Evolutionary conservation across 768 basidiomycete species (phyloP).

Genomic region (Suillus weaverae): DNA sequence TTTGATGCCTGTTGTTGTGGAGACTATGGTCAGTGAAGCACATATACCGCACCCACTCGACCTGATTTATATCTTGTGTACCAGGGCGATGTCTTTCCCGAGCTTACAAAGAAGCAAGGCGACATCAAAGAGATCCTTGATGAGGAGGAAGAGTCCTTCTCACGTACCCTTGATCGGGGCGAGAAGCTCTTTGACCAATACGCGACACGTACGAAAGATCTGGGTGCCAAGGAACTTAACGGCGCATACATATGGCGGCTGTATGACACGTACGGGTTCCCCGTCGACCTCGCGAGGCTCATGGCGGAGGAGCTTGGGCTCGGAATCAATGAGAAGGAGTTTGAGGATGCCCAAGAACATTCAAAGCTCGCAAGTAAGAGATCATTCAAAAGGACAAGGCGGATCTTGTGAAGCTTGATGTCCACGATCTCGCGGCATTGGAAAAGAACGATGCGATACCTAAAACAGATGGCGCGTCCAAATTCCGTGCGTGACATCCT

Average conservation of each 20-base stretch:
- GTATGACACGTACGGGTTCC: constrained; percentile 98
- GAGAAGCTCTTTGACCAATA: constrained; percentile 95
- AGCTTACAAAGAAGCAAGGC: constrained; percentile 79
- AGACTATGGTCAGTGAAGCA: constrained; percentile 69
- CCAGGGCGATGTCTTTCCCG: constrained; percentile 88
- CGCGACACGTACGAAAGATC: constrained; percentile 62
- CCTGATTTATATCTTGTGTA: constrained; percentile 10
- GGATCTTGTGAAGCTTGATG: constrained; percentile 87
- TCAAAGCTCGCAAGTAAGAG: constrained; percentile 93
- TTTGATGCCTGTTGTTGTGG: constrained; percentile 84
- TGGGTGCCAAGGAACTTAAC: constrained; percentile 63
- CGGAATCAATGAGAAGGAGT: constrained; percentile 81
- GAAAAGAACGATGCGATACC: constrained; percentile 76
- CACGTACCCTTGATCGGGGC: constrained; percentile 94
- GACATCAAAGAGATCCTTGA: constrained; percentile 95
- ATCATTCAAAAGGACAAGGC: constrained; percentile 65
- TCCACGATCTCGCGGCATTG: constrained; percentile 87
- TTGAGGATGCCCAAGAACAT: constrained; percentile 82
- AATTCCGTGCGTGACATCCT: constrained; percentile 68
- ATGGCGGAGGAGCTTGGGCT: constrained; percentile 96
- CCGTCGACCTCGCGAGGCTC: constrained; percentile 90
- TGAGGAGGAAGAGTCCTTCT: constrained; percentile 97
- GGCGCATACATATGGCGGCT: constrained; percentile 96
- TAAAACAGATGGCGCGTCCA: constrained; percentile 90
- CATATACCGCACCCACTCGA: not conserved